A percentile compares a stretch with the other conserved stretches of the same genome.
These are phyloP conservation scores for Globisporangium radiosum DNA, from an alignment of 352 stramenopile species.

Conservation along the genomic window DNA sequence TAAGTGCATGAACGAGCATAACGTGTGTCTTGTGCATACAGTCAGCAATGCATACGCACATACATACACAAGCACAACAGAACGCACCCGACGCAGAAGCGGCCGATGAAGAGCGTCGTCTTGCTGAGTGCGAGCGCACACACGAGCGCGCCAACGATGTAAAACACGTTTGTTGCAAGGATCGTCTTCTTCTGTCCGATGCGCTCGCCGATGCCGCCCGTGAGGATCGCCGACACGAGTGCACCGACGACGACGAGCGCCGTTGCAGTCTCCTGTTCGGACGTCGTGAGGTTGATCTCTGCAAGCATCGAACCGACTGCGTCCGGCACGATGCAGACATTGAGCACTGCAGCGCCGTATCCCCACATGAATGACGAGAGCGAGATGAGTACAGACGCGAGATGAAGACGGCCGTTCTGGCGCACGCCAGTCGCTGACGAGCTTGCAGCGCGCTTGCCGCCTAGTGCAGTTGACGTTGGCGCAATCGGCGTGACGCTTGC, in stretches of 20 bases:
- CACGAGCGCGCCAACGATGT: conserved; percentile 41
- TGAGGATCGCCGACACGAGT: conserved; percentile 52
- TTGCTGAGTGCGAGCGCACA: conserved; percentile 63
- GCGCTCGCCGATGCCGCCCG: conserved; percentile 40
- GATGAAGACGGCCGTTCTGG: conserved; percentile 19
- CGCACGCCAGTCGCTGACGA: not conserved
- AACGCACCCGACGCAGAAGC: conserved; percentile 44
- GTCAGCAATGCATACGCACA: not conserved
- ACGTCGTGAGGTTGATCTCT: conserved; percentile 65
- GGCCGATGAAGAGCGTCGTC: conserved; percentile 45
- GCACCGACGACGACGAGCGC: conserved; percentile 71
- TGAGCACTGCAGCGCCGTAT: conserved; percentile 59
- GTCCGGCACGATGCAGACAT: conserved; percentile 74
- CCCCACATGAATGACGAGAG: conserved; percentile 81
- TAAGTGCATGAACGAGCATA: not conserved
- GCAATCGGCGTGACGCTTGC: conserved; percentile 8
- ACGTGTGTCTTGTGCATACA: not conserved
- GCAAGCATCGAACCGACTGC: conserved; percentile 60
- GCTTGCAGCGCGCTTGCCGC: not conserved
- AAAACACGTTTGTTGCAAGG: conserved; percentile 68
- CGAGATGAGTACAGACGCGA: conserved; percentile 54
- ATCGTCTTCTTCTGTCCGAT: conserved; percentile 64
- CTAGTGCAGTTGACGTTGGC: not conserved
- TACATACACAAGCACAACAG: not conserved
- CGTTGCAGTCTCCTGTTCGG: conserved; percentile 68